Base-by-base conservation (phyloP, 106 monocot genomes). In the Ottelia alismoides region DNA sequence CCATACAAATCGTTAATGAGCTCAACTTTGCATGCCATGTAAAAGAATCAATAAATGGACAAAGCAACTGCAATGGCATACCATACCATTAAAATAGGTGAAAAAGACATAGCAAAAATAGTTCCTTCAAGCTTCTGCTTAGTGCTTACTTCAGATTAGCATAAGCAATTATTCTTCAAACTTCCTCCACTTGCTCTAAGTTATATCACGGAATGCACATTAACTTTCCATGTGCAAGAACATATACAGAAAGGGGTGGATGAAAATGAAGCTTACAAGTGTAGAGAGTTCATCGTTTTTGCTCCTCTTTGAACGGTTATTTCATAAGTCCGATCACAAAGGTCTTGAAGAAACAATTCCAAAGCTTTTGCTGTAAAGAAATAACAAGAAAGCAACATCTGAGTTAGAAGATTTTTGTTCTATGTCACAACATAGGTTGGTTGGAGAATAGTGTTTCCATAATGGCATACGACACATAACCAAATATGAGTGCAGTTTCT, bases 341-440 rank as follows among this genome's bases (percentile, higher is more conserved):
- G 73, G 69, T 94, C 94, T 84, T 94, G 94, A 54, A 94, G 65
- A 76, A 94, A 88, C 49, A 88, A 72, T 46, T 94, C 93, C 73
- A 94, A 71, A 25, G 93, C 93, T 76, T 88, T 94, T 50, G 93
- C 94, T 94, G 84, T 67, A 77, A 65, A n/a, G n/a, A n/a, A n/a
- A n/a, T n/a, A n/a, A n/a, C n/a, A n/a, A n/a, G n/a, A n/a, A n/a
- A n/a, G n/a, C n/a, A n/a, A n/a, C n/a, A n/a, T n/a, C n/a, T n/a
- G n/a, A n/a, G n/a, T n/a, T n/a, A n/a, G n/a, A n/a, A n/a, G n/a
- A n/a, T n/a, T n/a, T n/a, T n/a, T n/a, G n/a, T n/a, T n/a, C n/a
- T n/a, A n/a, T n/a, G n/a, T n/a, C n/a, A n/a, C n/a, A n/a, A n/a
- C n/a, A n/a, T n/a, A n/a, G n/a, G n/a, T n/a, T n/a, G n/a, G n/a